Evolutionary conservation across 306 rosid genomes (phyloP).

Genomic region (Pyrus bretschneideri): DNA sequence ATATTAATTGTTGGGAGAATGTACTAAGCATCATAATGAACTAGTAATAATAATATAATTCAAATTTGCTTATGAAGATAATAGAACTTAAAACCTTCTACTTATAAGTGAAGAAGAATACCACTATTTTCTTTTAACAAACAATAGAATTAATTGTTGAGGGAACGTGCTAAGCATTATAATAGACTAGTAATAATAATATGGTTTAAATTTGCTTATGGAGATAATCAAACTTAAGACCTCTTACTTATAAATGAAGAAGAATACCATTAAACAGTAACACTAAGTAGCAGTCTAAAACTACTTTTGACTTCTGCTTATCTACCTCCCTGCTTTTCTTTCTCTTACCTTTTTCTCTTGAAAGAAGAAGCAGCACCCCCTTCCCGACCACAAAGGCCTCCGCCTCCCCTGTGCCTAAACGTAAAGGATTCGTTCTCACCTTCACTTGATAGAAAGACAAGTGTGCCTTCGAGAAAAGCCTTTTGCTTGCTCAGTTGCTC

Average conservation of each 20-base stretch:
- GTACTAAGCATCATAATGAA: too few relatives aligned
- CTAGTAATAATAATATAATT: too few relatives aligned
- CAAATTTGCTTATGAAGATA: accelerated
- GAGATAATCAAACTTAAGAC: accelerated
- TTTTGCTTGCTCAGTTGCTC: neutral
- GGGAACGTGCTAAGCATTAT: too few relatives aligned
- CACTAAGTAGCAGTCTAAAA: neutral
- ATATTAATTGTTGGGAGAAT: too few relatives aligned
- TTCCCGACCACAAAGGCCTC: neutral
- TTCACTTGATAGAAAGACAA: neutral
- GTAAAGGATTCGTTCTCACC: neutral
- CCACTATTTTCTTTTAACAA: neutral
- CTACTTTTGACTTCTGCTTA: conserved; percentile 18
- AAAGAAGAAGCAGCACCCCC: neutral
- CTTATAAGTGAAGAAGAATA: too few relatives aligned
- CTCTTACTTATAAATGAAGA: too few relatives aligned
- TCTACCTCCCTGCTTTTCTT: neutral
- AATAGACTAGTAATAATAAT: too few relatives aligned
- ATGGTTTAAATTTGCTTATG: too few relatives aligned
- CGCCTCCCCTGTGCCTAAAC: neutral
- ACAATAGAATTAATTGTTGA: too few relatives aligned
- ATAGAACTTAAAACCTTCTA: accelerated
- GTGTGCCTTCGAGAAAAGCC: neutral
- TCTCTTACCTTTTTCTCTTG: neutral
- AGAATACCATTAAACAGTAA: too few relatives aligned